Evolutionary conservation across 192 early-diverging fungal species (phyloP).

Genomic region (Hyaloraphidium curvatum): DNA sequence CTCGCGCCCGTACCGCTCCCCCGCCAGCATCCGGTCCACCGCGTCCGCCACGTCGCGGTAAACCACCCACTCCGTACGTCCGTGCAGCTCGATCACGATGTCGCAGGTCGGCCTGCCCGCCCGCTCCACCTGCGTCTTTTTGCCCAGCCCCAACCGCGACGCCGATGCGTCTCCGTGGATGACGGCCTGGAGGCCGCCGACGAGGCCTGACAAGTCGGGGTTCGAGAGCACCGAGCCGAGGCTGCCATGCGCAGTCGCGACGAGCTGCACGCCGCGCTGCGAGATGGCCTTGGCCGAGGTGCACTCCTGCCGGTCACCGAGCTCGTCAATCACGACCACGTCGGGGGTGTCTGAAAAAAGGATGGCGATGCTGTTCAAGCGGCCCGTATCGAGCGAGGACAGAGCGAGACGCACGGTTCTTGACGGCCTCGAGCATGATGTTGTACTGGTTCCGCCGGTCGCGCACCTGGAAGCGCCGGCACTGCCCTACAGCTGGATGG

Average conservation of each 20-base stretch:
- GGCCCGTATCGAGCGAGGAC: neutral
- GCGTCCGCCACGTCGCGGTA: neutral
- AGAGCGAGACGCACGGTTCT: conserved; percentile 4
- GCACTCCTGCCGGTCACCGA: neutral
- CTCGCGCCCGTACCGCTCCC: neutral
- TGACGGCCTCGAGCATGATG: conserved; percentile 1
- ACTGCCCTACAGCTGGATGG: neutral
- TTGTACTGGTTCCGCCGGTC: neutral
- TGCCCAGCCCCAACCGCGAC: neutral
- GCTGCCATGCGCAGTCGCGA: neutral
- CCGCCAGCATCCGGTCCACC: neutral
- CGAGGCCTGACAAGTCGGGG: neutral
- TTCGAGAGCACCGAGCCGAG: neutral
- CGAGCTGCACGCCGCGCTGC: neutral
- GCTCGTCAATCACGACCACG: neutral
- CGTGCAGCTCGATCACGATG: neutral
- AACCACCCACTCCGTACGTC: neutral
- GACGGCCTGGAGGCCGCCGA: neutral
- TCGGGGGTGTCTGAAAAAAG: neutral
- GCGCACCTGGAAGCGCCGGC: neutral
- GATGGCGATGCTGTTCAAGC: neutral
- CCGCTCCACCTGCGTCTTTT: neutral
- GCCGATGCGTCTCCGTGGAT: neutral
- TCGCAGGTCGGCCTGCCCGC: conserved; percentile 1
- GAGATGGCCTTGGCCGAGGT: neutral